A percentile compares a stretch with the other conserved stretches of the same genome.
Conservation (phyloP, 2,329 filamentous ascomycete species). For the Cytospora leucostoma region DNA sequence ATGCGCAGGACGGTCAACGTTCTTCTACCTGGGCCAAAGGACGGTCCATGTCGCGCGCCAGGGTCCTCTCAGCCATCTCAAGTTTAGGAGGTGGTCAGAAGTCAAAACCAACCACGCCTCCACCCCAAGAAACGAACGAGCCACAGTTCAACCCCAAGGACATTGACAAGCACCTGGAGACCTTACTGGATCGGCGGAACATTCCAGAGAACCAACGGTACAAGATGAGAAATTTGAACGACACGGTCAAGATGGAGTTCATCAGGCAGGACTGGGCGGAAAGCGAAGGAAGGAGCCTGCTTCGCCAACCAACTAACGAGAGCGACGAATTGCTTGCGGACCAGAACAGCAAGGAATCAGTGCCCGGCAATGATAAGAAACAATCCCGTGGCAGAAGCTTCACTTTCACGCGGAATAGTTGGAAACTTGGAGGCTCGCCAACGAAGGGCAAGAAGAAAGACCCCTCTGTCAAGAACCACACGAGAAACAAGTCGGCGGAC, state of each 20-base stretch:
- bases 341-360: conserved; percentile 34
- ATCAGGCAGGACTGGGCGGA: conserved; percentile 85
- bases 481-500: conserved; percentile 72
- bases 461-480: conserved; percentile 61
- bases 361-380: conserved; percentile 50
- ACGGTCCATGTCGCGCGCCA: conserved; percentile 46
- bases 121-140: conserved; percentile 50
- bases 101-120: conserved; percentile 38
- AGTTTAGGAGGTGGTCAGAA: conserved; percentile 40
- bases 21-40: conserved; percentile 35
- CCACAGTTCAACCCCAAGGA: conserved; percentile 53
- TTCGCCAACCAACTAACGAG: conserved; percentile 47
- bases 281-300: conserved; percentile 54
- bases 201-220: conserved; percentile 92
- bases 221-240: conserved; percentile 88
- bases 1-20: conserved; percentile 17
- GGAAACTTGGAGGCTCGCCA: conserved; percentile 65
- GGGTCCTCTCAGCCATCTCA: conserved; percentile 43
- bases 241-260: conserved; percentile 93
- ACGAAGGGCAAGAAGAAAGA: conserved; percentile 75
- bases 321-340: conserved; percentile 40
- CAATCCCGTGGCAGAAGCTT: conserved; percentile 74
- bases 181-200: conserved; percentile 79
- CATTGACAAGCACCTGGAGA: conserved; percentile 60
- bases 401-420: conserved; percentile 65